Evolutionary conservation across 805 yeast species (phyloP).

Genomic region (Lipomyces sp.): DNA sequence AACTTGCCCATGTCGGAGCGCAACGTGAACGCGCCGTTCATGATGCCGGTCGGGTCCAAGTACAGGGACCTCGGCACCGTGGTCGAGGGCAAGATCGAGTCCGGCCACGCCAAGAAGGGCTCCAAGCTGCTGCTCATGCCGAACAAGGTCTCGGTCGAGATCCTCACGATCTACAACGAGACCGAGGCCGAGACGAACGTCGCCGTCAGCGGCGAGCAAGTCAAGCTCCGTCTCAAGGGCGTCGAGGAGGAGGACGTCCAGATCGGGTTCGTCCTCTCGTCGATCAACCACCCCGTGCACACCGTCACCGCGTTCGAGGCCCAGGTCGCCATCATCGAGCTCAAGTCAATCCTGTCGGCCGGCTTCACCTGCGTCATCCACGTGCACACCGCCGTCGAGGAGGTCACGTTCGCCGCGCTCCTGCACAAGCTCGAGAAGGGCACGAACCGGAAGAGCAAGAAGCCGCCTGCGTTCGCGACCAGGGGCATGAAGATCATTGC

Average conservation of each 20-base stretch:
- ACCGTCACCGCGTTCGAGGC: constrained; percentile 91
- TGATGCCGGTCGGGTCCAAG: constrained; percentile 93
- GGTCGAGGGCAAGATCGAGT: constrained; percentile 97
- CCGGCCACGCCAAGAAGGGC: constrained; percentile 87
- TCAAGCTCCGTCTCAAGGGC: constrained; percentile 87
- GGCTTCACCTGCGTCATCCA: constrained; percentile 99
- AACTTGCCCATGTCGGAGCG: constrained; percentile 76
- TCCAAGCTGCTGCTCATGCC: constrained; percentile 84
- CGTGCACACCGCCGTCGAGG: constrained; percentile 97
- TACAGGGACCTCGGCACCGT: constrained; percentile 97
- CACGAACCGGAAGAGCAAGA: constrained; percentile 92
- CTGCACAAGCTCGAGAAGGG: constrained; percentile 94
- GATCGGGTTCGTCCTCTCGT: constrained; percentile 87
- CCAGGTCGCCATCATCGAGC: constrained; percentile 93
- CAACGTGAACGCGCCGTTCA: constrained; percentile 89
- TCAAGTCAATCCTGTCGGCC: constrained; percentile 87
- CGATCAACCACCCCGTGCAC: constrained; percentile 81
- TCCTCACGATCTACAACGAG: constrained; percentile 84
- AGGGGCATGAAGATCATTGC: constrained; percentile 99
- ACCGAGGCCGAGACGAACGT: constrained; percentile 89
- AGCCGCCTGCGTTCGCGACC: constrained; percentile 97
- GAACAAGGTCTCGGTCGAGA: constrained; percentile 77
- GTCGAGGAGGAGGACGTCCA: constrained; percentile 95
- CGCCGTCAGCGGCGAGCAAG: constrained; percentile 96
- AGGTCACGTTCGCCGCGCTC: constrained; percentile 74